Base-by-base conservation (phyloP, 1,284 basidiomycete species). In the Moniliophthora roreri region DNA sequence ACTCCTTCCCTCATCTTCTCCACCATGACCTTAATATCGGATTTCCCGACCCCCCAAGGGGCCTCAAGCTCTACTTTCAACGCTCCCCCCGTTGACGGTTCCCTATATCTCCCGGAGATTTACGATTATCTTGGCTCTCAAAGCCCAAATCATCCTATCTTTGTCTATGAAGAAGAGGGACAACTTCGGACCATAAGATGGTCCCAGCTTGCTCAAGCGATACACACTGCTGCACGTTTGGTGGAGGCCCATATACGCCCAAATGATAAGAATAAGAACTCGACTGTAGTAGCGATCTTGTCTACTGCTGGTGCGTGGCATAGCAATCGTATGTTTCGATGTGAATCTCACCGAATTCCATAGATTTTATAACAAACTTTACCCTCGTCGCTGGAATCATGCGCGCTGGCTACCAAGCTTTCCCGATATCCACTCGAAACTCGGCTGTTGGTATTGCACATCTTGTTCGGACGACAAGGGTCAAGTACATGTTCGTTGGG, bases 131-230 rank as follows among this genome's bases (percentile, higher is more conserved):
- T 63, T 15, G 53, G 54, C 3, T 35, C 51, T 20, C 36, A 63
- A 44, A 63, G 58, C 41, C 60, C 58, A 7, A 35, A 60, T 10
- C 61, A 65, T 41, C 56, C 58, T 10, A 53, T 60, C 4, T 65
- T 63, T 50, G 53, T 58, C 3, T 64, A 62, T 45, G 54, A 52
- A 2, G 53, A 60, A 13, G 36, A 53, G 13, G 28, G 38, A 13
- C 3, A 18, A 15, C 5, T 48, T 10, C 18, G 32, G 5, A 34
- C 40, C 10, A 52, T 57, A 15, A 51, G 37, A 28, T 57, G 56
- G 56, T 53, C 53, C 6, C 47, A 44, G 3, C 23, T 46, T 15
- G 53, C 39, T 16, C 40, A 23, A 16, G 56, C 56, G 13, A 48
- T 57, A 15, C 53, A 54, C 44, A 52, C 32, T 41, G 35, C 47